These are phyloP conservation scores for Fusarium subtropicale DNA, from an alignment of 2,329 filamentous ascomycete species.

Conservation along the genomic window DNA sequence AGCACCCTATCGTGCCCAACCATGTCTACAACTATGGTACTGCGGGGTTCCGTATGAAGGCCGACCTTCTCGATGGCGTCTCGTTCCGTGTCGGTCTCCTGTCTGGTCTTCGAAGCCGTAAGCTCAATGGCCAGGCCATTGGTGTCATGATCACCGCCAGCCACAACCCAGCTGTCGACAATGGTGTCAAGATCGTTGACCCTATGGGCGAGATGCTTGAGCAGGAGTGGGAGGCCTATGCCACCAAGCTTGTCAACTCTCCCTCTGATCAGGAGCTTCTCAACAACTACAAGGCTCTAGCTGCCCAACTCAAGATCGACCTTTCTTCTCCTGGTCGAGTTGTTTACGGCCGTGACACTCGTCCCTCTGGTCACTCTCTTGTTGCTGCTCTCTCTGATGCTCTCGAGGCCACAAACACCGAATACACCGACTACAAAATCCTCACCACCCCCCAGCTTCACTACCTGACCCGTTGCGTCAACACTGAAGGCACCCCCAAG, in stretches of 20 bases:
- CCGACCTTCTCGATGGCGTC: conserved; percentile 88
- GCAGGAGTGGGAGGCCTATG: conserved; percentile 92
- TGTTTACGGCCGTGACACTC: conserved; percentile 91
- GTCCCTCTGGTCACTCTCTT: conserved; percentile 88
- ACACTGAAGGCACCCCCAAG: conserved; percentile 88
- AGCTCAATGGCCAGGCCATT: conserved; percentile 89
- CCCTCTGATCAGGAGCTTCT: conserved; percentile 78
- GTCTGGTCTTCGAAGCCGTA: conserved; percentile 87
- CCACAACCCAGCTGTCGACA: conserved; percentile 90
- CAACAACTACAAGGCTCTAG: conserved; percentile 80
- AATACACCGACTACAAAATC: conserved; percentile 87
- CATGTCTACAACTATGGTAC: conserved; percentile 73
- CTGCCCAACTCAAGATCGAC: conserved; percentile 81
- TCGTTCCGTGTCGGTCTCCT: conserved; percentile 93
- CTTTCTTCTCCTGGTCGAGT: conserved; percentile 78
- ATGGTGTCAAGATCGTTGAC: conserved; percentile 95
- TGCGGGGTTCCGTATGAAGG: conserved; percentile 76
- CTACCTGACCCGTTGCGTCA: conserved; percentile 93
- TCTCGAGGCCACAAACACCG: conserved; percentile 78
- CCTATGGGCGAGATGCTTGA: conserved; percentile 98
- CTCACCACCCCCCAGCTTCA: conserved; percentile 98
- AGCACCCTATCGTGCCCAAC: conserved; percentile 68
- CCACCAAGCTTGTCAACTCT: conserved; percentile 90
- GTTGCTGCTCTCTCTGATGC: conserved; percentile 83
- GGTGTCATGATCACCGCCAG: conserved; percentile 97